phyloP scores from a whole-genome alignment of 169 alveolate species.

The Plasmodium berghei region DNA sequence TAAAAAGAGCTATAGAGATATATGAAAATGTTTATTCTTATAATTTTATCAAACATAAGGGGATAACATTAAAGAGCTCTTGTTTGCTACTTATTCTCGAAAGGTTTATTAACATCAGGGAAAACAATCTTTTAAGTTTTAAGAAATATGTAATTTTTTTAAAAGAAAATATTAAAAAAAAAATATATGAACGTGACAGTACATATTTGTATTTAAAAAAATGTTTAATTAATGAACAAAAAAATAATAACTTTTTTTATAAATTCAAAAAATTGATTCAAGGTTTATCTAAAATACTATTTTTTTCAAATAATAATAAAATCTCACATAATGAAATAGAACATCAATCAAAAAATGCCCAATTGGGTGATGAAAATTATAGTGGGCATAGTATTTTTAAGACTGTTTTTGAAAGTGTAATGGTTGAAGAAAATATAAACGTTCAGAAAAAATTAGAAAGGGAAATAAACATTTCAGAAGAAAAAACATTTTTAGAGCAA shows the following conservation, averaged over 20 bases:
- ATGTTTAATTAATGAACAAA: constrained; percentile 24
- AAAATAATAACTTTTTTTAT: constrained; percentile 6
- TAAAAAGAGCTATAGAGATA: constrained; percentile 65
- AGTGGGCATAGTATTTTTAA: constrained; percentile 22
- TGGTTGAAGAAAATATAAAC: background rate
- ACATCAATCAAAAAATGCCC: background rate
- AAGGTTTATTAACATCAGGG: constrained; percentile 19
- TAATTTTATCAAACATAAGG: constrained; percentile 21
- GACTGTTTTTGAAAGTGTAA: constrained; percentile 18
- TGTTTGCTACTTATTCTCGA: constrained; percentile 34
- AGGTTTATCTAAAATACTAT: constrained; percentile 9
- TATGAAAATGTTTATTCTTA: constrained; percentile 44
- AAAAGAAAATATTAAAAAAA: constrained; percentile 4
- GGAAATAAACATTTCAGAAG: background rate
- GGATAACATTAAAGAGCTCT: constrained; percentile 12
- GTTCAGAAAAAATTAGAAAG: background rate
- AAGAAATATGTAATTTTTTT: constrained; percentile 17
- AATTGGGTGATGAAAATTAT: background rate
- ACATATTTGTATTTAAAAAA: constrained; percentile 1
- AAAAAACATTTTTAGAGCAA: background rate
- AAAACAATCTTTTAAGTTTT: constrained; percentile 11
- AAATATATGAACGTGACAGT: background rate
- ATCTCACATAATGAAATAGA: background rate
- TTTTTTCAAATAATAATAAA: constrained; percentile 14
- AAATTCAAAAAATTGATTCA: constrained; percentile 26